phyloP scores from a whole-genome alignment of 2,329 filamentous ascomycete species.

The Rosellinia necatrix region DNA sequence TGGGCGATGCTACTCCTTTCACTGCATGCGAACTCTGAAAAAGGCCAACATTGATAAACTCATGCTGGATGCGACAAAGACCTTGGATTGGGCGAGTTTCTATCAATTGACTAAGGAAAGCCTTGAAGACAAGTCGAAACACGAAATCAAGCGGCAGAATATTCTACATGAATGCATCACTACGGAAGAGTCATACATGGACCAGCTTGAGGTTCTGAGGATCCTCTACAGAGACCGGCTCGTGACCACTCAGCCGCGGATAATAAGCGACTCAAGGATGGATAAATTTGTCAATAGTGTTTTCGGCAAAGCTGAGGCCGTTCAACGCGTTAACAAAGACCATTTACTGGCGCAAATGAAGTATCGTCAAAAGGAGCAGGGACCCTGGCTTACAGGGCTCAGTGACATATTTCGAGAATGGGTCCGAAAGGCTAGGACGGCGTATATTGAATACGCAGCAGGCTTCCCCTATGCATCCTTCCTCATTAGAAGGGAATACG shows the following conservation, averaged over 20 bases:
- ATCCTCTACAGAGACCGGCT: conserved; percentile 86
- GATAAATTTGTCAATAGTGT: conserved; percentile 82
- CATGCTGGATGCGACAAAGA: conserved; percentile 68
- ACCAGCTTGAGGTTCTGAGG: conserved; percentile 83
- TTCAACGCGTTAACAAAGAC: conserved; percentile 91
- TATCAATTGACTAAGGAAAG: conserved; percentile 82
- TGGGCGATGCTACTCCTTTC: conserved; percentile 88
- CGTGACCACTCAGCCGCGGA: conserved; percentile 71
- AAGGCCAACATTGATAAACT: conserved; percentile 87
- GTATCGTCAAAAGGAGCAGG: conserved; percentile 95
- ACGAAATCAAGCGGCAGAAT: conserved; percentile 92
- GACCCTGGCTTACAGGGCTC: conserved; percentile 90
- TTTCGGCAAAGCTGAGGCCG: conserved; percentile 87
- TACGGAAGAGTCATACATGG: conserved; percentile 89
- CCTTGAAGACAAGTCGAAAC: conserved; percentile 72
- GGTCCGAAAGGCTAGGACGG: conserved; percentile 89
- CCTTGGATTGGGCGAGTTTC: conserved; percentile 86
- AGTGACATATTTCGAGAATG: conserved; percentile 98
- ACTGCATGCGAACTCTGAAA: conserved; percentile 91
- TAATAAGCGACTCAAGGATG: conserved; percentile 78
- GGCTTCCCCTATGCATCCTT: conserved; percentile 84
- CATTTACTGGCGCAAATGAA: conserved; percentile 91
- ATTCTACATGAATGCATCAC: conserved; percentile 94
- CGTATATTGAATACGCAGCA: conserved; percentile 91
- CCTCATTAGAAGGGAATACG: conserved; percentile 80